Evolutionary conservation across 352 stramenopile genomes (phyloP).

Genomic region (Pythium monospermum): DNA sequence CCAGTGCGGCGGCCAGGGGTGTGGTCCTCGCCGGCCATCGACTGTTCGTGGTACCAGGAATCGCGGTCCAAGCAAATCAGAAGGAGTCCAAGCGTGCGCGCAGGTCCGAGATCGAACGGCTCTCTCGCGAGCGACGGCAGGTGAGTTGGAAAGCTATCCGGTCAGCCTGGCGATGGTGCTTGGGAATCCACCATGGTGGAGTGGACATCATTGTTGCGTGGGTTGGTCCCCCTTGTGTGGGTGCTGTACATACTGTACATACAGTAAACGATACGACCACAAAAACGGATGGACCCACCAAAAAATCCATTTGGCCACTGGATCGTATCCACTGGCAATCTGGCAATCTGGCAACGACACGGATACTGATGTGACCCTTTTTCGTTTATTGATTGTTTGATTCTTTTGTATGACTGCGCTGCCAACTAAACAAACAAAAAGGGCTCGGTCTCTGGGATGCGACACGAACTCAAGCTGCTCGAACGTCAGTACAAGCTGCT

Average conservation of each 20-base stretch:
- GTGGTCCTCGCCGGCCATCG: background rate
- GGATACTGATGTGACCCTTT: too few species aligned
- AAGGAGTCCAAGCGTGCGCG: constrained; percentile 30
- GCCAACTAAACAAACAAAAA: too few species aligned
- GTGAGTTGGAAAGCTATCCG: background rate
- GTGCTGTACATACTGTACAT: too few species aligned
- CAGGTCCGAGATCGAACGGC: constrained; percentile 58
- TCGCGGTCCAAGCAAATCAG: constrained; percentile 12
- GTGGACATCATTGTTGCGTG: too few species aligned
- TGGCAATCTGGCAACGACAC: constrained; percentile 3
- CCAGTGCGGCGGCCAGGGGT: background rate
- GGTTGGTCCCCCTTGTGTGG: too few species aligned
- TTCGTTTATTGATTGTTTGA: too few species aligned
- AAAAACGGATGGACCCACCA: too few species aligned
- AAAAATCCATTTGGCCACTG: background rate
- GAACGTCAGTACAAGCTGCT: constrained; percentile 42
- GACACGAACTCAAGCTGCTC: constrained; percentile 41
- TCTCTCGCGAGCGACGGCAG: constrained; percentile 46
- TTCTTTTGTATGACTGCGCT: too few species aligned
- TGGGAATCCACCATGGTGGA: background rate
- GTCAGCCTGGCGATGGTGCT: background rate
- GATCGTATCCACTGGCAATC: background rate
- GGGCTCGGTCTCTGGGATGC: constrained; percentile 45
- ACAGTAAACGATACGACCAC: too few species aligned
- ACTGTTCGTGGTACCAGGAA: constrained; percentile 16